Conservation (phyloP, 2,329 filamentous ascomycete genomes). For the Colletotrichum simmondsii region DNA sequence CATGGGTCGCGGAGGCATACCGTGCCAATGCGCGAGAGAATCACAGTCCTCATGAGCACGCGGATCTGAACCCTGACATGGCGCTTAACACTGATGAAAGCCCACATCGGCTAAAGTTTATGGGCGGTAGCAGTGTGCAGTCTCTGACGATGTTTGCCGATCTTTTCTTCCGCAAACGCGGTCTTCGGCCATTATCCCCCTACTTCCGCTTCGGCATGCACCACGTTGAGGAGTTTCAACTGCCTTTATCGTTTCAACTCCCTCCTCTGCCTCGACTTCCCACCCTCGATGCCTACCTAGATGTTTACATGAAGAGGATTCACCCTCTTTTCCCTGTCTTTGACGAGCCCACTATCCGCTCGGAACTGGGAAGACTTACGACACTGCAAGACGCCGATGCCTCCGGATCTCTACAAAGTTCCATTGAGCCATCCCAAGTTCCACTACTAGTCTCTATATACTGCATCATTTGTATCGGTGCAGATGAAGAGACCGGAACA, state of each 20-base stretch:
- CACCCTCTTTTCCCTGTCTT: constrained; percentile 38
- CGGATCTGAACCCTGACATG: constrained; percentile 36
- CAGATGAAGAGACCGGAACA: constrained; percentile 32
- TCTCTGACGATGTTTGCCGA: constrained; percentile 40
- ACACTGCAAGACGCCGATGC: constrained; percentile 4
- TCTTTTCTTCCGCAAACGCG: constrained; percentile 36
- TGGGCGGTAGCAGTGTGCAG: constrained; percentile 39
- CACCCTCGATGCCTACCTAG: constrained; percentile 21
- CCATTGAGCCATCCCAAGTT: constrained; percentile 2
- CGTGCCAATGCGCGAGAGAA: constrained; percentile 18
- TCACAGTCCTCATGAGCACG: constrained; percentile 9
- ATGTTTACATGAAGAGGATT: constrained; percentile 36
- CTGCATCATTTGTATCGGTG: constrained; percentile 36
- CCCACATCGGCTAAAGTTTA: constrained; percentile 36
- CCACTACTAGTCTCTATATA: constrained; percentile 32
- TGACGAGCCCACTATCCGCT: constrained; percentile 26
- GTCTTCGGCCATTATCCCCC: constrained; percentile 35
- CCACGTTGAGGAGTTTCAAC: constrained; percentile 37
- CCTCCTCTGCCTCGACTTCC: constrained; percentile 31
- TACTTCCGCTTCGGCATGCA: constrained; percentile 39
- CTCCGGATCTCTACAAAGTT: background rate
- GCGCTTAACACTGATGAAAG: constrained; percentile 39
- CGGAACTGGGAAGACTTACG: constrained; percentile 24
- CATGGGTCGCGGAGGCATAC: constrained; percentile 22
- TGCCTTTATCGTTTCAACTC: constrained; percentile 30